Evolutionary conservation across 495 filamentous ascomycete species (phyloP), one percentile per base, ranked within the genome.

Genomic region (Cryomyces antarcticus): DNA sequence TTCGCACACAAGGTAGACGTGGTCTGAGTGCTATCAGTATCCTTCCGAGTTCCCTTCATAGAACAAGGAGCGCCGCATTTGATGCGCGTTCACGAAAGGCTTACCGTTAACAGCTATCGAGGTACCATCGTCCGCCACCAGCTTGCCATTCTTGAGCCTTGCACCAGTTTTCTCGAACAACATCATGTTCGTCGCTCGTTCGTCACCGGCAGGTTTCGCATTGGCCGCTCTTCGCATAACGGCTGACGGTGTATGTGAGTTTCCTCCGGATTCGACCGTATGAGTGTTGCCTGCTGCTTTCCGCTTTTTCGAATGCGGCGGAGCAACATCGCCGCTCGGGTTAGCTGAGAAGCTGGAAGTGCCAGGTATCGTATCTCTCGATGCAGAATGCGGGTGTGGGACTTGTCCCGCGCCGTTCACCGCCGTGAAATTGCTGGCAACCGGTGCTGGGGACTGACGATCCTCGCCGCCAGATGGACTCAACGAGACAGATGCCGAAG

Each of bases 1-100:
- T 61, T 99, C 89, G 63, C 86, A 99, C 44, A 99, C 78, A 49
- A 96, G 73, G 65, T 96, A 99, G 38, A 93, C 78, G 55, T 94
- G 85, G 65, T 99, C 89, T 99, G 61, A 7, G 7, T 24, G 2
- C 17, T 24, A 24, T 24, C 17, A 24, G 17, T 24, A 24, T 24
- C 17, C 17, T 24, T 24, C 17, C 17, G 17, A 24, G 17, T 24
- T 24, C 17, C 17, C 17, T 24, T 24, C 1, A 24, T 24, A 2
- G 17, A 24, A 24, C 2, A 24, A 24, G 17, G 17, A 24, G 17
- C 2, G 13, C 30, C 10, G 12, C 30, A 37, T 11, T 33, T 39
- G n/a, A 39, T 10, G 27, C n/a, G 24, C 0, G 13, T 28, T 28
- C 2, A 39, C 9, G 24, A 2, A 28, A 7, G 30, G 70, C 82